Evolutionary conservation across 192 early-diverging fungal genomes (phyloP), one percentile per base, ranked within the genome.

Genomic region (Coemansia sp.): DNA sequence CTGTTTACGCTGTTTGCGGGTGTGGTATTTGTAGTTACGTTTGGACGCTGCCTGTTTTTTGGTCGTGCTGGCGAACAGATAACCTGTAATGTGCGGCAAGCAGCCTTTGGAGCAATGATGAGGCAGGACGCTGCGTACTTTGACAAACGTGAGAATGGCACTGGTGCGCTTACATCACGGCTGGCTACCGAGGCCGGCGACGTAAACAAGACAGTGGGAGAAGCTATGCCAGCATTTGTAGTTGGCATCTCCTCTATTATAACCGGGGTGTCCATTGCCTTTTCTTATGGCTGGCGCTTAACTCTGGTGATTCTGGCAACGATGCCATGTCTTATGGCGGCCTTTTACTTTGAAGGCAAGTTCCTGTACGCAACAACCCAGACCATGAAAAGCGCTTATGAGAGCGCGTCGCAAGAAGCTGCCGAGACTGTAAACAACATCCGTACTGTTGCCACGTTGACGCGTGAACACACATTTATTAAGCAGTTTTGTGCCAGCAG

Each of bases 121-220:
- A 74, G 81, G n/a, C 93, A 96, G 67, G 89, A 94, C 23, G 90
- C 93, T 56, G 88, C 71, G 3, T 96, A 85, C 78, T 96, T 93
- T 69, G 93, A 96, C 67, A 62, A 83, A 10, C 83, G 85, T 52
- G 75, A 79, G 54, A 89, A 89, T 61, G 75, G 83, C 53, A 87
- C 85, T 1, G 95, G 95, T 26, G 84, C 85, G 15, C 64, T 97
- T 40, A 90, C 91, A 16, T 81, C 88, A n/a, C 69, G 82, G 31
- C 81, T 97, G 31, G 86, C 93, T 10, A 82, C 83, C 11, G 95
- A 97, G 66, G 86, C 93, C 20, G 79, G 78, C 23, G 66, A 86
- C 20, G 75, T 89, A 39, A 82, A 81, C 51, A 83, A 79, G 52
- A 53, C 76, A 0, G 60, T 82, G 15, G 68, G 66, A 40, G 82